Conservation (phyloP, 208 protist genomes). For the Leishmania major region DNA sequence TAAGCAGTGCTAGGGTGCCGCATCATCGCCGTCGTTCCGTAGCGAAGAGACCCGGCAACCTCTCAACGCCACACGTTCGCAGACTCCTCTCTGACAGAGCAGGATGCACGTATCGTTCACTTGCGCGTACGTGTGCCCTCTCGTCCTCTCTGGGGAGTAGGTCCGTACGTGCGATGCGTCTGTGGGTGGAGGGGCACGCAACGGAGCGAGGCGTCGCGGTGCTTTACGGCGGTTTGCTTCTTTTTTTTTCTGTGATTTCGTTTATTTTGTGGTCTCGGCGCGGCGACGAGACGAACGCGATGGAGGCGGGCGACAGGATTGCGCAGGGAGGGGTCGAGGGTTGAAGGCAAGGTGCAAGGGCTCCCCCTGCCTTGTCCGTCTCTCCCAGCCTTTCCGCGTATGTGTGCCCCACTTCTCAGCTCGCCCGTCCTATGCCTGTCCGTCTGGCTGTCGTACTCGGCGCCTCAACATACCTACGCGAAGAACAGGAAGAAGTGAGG, state of each 20-base stretch:
- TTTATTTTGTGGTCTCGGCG: not conserved
- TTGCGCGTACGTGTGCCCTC: not conserved
- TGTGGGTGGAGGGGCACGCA: not conserved
- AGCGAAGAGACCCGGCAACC: not conserved
- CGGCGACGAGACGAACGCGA: too few relatives aligned
- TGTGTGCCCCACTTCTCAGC: not conserved
- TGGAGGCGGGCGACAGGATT: too few relatives aligned
- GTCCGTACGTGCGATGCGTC: not conserved
- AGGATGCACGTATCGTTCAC: not conserved
- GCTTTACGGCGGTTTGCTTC: not conserved
- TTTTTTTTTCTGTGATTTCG: not conserved
- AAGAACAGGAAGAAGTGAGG: not conserved
- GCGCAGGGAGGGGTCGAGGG: too few relatives aligned
- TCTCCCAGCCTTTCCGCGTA: slow-evolving; percentile 1
- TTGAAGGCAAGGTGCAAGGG: too few relatives aligned
- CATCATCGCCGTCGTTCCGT: not conserved
- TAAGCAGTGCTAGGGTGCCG: slow-evolving; percentile 63
- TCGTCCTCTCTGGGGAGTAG: not conserved
- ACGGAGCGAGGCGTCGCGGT: not conserved
- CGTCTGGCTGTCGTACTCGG: not conserved
- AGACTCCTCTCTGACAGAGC: not conserved
- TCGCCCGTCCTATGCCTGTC: not conserved
- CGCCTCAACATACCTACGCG: not conserved
- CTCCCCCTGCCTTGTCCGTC: too few relatives aligned
- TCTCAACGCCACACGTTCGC: not conserved